Evolutionary conservation across 2,329 filamentous ascomycete species (phyloP), one percentile per base, ranked within the genome.

Genomic region (Fusarium liriodendri): DNA sequence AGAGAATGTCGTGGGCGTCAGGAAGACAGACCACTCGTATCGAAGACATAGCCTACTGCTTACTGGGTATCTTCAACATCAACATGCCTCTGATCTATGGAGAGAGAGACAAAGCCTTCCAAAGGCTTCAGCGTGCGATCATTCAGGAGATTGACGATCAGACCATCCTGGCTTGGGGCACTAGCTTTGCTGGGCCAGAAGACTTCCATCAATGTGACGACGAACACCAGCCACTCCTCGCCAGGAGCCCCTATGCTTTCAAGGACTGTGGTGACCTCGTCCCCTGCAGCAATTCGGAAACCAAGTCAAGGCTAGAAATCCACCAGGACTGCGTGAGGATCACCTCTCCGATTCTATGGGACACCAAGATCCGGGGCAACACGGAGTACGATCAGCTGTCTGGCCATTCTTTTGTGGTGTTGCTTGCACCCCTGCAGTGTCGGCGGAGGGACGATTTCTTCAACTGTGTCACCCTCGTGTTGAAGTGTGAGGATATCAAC

Each of bases 11-110:
- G 2, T 69, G 67, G 67, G 67, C 67, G 1, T 55, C 67, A 5
- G 14, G 20, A 9, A 35, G 67, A n/a, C 25, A 33, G 18, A 66
- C 63, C 1, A 59, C 58, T 5, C 61, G 63, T n/a, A 27, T 25
- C 7, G 67, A 69, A 16, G 66, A 69, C 7, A 27, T 35, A 3
- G 57, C 66, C 4, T 66, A 69, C 27, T 66, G 66, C 20, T 14
- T 69, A 6, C 42, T 69, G 47, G 66, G 66, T 3, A 42, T 69
- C 5, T 69, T 69, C 6, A 54, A 62, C 38, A 60, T 69, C 6
- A 66, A 57, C 22, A 62, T 69, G 66, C 66, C 66, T 1, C 33
- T 69, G 33, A 40, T 69, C 38, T 69, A 69, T 9, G 66, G 66
- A 4, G 66, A 69, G 22, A 59, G 62, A 5, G 47, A 32, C 1